These are phyloP conservation scores for Auricularia auricula-judae DNA, from an alignment of 768 basidiomycete genomes.

Conservation along the genomic window DNA sequence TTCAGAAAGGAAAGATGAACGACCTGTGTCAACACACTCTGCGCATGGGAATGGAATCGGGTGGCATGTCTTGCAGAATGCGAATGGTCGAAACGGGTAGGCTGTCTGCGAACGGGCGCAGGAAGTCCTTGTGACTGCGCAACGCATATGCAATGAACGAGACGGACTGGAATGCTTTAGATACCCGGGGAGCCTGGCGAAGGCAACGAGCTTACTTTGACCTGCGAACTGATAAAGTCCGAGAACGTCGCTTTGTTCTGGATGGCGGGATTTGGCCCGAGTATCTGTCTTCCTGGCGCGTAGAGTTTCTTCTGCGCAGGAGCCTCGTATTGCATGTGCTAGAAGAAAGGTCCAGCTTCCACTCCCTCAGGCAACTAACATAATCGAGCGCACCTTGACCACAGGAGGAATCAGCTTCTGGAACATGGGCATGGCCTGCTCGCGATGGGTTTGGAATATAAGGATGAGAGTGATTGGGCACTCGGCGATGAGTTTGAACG, in stretches of 20 bases:
- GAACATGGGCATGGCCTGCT: slow-evolving; percentile 52
- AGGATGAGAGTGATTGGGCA: slow-evolving; percentile 87
- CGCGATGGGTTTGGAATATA: slow-evolving; percentile 73
- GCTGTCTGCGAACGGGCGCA: slow-evolving; percentile 67
- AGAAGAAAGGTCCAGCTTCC: neutral
- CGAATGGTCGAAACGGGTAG: slow-evolving; percentile 73
- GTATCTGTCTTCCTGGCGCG: slow-evolving; percentile 69
- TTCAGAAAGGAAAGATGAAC: too few relatives aligned
- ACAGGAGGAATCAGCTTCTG: slow-evolving; percentile 64
- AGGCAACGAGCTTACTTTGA: slow-evolving; percentile 48
- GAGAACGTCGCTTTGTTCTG: slow-evolving; percentile 62
- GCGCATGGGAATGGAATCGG: slow-evolving; percentile 53
- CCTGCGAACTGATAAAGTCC: slow-evolving; percentile 80
- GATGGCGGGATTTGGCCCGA: slow-evolving; percentile 68
- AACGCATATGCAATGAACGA: slow-evolving; percentile 88
- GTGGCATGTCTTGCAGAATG: slow-evolving; percentile 88
- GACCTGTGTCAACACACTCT: slow-evolving; percentile 27
- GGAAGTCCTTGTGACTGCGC: slow-evolving; percentile 50
- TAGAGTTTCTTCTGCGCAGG: slow-evolving; percentile 72
- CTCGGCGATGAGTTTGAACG: slow-evolving; percentile 91
- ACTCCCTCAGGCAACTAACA: neutral
- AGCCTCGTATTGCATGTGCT: slow-evolving; percentile 35
- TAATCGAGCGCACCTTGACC: slow-evolving; percentile 34
- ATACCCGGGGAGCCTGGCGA: neutral
- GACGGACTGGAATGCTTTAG: slow-evolving; percentile 47